These are phyloP conservation scores for Blastocladiella britannica DNA, from an alignment of 192 early-diverging fungal species.

Conservation along the genomic window DNA sequence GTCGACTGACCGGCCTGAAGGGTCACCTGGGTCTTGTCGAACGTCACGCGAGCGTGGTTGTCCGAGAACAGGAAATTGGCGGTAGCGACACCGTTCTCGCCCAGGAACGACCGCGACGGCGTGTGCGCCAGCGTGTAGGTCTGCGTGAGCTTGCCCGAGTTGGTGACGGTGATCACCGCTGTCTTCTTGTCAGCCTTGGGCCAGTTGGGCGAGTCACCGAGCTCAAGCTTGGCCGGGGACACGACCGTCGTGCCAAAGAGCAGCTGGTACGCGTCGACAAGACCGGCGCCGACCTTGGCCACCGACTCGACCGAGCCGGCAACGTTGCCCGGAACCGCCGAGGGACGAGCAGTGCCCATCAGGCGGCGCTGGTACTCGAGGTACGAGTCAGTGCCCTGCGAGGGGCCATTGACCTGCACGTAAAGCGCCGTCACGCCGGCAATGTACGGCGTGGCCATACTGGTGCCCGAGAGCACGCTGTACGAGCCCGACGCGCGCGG, in stretches of 20 bases:
- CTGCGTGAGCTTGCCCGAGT: conserved; percentile 12
- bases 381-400: no score
- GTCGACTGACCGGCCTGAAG: no score
- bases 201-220: conserved; percentile 25
- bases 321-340: conserved; percentile 14
- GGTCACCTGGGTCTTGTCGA: no score
- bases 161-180: conserved; percentile 15
- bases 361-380: neutral
- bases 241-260: conserved; percentile 13
- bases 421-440: conserved; percentile 26
- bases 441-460: conserved; percentile 40
- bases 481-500: neutral
- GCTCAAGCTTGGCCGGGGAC: conserved; percentile 20
- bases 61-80: neutral
- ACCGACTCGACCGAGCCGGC: conserved; percentile 2
- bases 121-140: conserved; percentile 13
- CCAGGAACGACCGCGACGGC: conserved; percentile 11
- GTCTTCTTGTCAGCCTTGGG: conserved; percentile 1
- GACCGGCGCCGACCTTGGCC: conserved; percentile 25
- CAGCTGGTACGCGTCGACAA: conserved; percentile 23
- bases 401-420: conserved; percentile 8
- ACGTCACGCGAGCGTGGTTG: neutral
- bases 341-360: conserved; percentile 5
- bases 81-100: conserved; percentile 9
- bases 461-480: conserved; percentile 25